phyloP scores from a whole-genome alignment of 441 rosid species.

The Populus hybrid region DNA sequence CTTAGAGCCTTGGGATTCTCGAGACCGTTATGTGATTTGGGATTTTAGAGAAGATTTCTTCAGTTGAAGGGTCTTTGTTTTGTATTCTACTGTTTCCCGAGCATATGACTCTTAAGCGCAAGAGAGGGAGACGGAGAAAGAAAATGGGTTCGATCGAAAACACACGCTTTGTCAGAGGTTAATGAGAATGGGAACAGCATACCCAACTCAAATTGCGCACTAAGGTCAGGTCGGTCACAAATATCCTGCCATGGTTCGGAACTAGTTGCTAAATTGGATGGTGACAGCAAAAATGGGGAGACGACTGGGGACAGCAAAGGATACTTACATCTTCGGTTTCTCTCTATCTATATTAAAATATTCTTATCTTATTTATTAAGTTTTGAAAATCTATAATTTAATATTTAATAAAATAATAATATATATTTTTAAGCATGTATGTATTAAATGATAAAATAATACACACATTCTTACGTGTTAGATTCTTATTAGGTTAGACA shows the following conservation, averaged over 20 bases:
- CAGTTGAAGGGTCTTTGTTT: constrained; percentile 35
- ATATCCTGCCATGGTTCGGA: neutral
- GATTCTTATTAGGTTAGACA: too few relatives aligned
- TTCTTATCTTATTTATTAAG: neutral
- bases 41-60: constrained; percentile 13
- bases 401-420: too few relatives aligned
- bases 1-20: constrained; percentile 57
- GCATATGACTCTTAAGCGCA: neutral
- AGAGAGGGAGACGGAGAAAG: neutral
- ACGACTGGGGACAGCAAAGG: neutral
- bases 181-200: neutral
- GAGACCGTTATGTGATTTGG: constrained; percentile 36
- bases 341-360: neutral
- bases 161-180: constrained; percentile 19
- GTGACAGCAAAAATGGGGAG: neutral
- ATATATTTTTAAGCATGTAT: too few relatives aligned
- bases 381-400: too few relatives aligned
- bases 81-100: neutral
- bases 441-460: too few relatives aligned
- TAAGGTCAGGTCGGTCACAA: neutral
- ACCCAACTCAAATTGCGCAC: neutral
- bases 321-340: neutral
- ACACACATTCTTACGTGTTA: too few relatives aligned
- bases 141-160: constrained; percentile 25
- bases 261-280: neutral